These are phyloP conservation scores for Ambrosiella xylebori DNA, from an alignment of 2,329 filamentous ascomycete species.

Conservation along the genomic window DNA sequence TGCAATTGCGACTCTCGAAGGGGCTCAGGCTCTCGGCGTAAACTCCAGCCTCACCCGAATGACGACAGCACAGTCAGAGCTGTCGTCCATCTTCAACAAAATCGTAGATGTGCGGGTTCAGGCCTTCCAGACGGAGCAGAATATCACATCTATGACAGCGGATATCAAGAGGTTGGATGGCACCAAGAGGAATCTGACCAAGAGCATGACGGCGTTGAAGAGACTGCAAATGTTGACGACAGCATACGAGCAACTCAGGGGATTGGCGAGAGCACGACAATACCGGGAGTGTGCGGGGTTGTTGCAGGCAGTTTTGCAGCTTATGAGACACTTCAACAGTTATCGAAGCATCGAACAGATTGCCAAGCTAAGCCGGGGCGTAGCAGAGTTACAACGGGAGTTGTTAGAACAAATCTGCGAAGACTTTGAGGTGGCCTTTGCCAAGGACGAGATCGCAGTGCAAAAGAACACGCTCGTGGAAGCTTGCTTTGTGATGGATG, in stretches of 20 bases:
- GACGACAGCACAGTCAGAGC: constrained; percentile 75
- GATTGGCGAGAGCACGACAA: constrained; percentile 67
- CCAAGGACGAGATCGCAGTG: constrained; percentile 62
- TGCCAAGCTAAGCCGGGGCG: constrained; percentile 76
- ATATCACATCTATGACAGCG: constrained; percentile 96
- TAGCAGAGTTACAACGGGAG: constrained; percentile 83
- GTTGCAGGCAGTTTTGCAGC: constrained; percentile 84
- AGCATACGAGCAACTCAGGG: constrained; percentile 89
- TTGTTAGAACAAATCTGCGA: constrained; percentile 95
- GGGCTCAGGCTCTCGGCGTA: constrained; percentile 69
- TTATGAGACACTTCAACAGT: constrained; percentile 97
- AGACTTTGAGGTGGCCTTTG: constrained; percentile 91
- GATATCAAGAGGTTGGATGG: constrained; percentile 95
- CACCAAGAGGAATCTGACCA: constrained; percentile 88
- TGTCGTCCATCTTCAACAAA: constrained; percentile 78
- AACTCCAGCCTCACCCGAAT: constrained; percentile 81
- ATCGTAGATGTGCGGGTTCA: constrained; percentile 84
- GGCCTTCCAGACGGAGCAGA: constrained; percentile 80
- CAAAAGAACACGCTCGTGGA: constrained; percentile 60
- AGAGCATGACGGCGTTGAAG: constrained; percentile 96
- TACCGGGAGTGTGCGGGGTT: constrained; percentile 91
- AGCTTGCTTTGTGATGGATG: constrained; percentile 86
- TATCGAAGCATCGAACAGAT: constrained; percentile 98
- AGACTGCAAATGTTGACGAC: constrained; percentile 96
- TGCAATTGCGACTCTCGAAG: constrained; percentile 56